Evolutionary conservation across 345 rosid genomes (phyloP).

Genomic region (Eucalyptus victrix): DNA sequence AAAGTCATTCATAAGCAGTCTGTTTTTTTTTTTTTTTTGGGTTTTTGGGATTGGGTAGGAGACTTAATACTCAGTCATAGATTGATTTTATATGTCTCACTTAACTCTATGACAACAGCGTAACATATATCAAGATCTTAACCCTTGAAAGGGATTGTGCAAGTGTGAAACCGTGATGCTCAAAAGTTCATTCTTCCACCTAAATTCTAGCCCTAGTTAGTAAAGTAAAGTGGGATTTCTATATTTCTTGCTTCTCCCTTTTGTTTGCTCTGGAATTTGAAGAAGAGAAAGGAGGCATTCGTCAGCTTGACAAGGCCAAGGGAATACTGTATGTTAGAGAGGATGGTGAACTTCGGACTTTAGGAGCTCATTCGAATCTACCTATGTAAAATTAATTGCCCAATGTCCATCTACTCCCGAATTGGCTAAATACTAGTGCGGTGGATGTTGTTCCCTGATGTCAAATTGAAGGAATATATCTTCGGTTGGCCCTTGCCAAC

Average conservation of each 20-base stretch:
- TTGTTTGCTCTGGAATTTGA: not conserved
- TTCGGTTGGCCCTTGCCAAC: not conserved
- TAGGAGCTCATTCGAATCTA: not conserved
- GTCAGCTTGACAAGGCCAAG: not conserved
- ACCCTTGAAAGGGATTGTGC: not conserved
- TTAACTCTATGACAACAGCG: not conserved
- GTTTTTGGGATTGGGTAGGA: no score
- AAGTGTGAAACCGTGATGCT: not conserved
- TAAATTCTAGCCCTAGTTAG: not conserved
- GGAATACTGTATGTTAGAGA: not conserved
- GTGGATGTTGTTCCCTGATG: not conserved
- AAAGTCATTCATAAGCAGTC: no score
- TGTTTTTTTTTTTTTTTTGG: no score
- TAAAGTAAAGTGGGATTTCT: not conserved
- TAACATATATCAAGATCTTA: not conserved
- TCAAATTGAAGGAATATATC: not conserved
- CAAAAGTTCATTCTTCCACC: not conserved
- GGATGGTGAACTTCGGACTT: not conserved
- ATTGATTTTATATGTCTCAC: not conserved
- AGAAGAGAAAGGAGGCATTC: not conserved
- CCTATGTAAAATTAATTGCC: not conserved
- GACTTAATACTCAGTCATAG: no score
- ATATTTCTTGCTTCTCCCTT: not conserved
- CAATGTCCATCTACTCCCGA: not conserved
- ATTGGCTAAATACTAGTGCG: not conserved